A percentile compares a stretch with the other conserved stretches of the same genome.
Evolutionary conservation across 192 early-diverging fungal species (phyloP).

Genomic region (Backusella luteola): DNA sequence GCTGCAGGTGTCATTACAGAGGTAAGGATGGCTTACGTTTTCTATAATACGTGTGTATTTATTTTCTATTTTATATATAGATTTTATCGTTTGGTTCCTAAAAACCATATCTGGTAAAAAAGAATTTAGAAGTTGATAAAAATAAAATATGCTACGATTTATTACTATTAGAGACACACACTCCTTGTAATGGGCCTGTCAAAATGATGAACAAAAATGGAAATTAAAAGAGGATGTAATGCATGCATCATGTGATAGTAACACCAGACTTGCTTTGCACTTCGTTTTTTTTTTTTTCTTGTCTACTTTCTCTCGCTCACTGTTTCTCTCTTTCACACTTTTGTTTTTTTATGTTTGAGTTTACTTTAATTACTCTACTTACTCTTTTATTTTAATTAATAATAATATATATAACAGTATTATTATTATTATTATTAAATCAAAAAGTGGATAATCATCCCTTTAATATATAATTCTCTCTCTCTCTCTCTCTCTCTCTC

Average conservation of each 20-base stretch:
- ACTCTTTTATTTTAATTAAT: neutral
- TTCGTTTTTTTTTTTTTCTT: neutral
- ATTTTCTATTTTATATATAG: neutral
- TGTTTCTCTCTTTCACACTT: neutral
- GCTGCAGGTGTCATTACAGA: conserved; percentile 81
- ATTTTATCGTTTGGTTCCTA: conserved; percentile 15
- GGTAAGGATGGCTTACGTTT: conserved; percentile 13
- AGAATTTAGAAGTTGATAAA: neutral
- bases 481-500: neutral
- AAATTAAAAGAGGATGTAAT: neutral
- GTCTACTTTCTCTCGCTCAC: neutral
- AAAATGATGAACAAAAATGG: neutral
- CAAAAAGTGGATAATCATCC: neutral
- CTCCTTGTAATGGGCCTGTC: neutral
- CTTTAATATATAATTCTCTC: neutral
- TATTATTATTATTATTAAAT: neutral
- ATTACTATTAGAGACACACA: neutral
- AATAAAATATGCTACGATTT: neutral
- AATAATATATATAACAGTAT: neutral
- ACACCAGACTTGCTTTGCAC: neutral
- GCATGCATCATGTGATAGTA: neutral
- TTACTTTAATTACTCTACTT: neutral
- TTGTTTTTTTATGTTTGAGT: conserved; percentile 3
- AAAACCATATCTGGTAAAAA: neutral
- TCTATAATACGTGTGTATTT: neutral